Percentiles rank a stretch among this genome's conserved stretches.
These are phyloP conservation scores for Volvariella surrecta DNA, from an alignment of 1,284 basidiomycete species.

Conservation along the genomic window DNA sequence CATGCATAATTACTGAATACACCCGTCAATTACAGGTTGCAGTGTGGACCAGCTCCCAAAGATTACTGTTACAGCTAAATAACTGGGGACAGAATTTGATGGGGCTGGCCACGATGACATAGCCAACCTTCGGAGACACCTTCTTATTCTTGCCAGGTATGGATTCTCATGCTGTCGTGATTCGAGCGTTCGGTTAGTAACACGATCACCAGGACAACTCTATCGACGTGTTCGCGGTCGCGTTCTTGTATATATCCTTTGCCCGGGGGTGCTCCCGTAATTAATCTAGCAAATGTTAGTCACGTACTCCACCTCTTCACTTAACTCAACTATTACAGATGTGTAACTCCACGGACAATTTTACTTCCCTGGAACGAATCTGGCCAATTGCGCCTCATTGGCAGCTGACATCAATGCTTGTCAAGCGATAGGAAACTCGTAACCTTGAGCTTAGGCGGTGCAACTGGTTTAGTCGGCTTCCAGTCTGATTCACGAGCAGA, in stretches of 20 bases:
- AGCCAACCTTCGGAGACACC: constrained; percentile 45
- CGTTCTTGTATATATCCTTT: constrained; percentile 56
- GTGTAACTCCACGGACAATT: constrained; percentile 46
- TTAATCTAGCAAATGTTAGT: constrained; percentile 54
- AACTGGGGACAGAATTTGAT: constrained; percentile 65
- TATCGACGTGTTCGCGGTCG: constrained; percentile 54
- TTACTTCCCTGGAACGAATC: constrained; percentile 49
- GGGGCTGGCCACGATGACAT: constrained; percentile 44
- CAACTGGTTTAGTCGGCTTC: constrained; percentile 47
- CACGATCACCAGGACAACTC: constrained; percentile 36
- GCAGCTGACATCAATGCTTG: constrained; percentile 49
- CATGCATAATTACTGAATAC: constrained; percentile 8
- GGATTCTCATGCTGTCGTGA: neutral
- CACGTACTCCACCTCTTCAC: neutral
- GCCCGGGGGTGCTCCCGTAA: constrained; percentile 46
- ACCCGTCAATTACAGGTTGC: constrained; percentile 31
- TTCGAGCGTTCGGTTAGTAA: constrained; percentile 1
- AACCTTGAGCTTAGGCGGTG: constrained; percentile 43
- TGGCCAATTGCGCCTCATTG: constrained; percentile 45
- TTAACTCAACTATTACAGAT: constrained; percentile 24
- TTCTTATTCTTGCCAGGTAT: constrained; percentile 53
- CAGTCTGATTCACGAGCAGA: constrained; percentile 41
- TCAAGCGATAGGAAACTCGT: constrained; percentile 55
- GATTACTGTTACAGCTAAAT: constrained; percentile 29
- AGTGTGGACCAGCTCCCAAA: constrained; percentile 33